Conservation (phyloP, 2,329 filamentous ascomycete species). For the Geosmithia putterillii region DNA sequence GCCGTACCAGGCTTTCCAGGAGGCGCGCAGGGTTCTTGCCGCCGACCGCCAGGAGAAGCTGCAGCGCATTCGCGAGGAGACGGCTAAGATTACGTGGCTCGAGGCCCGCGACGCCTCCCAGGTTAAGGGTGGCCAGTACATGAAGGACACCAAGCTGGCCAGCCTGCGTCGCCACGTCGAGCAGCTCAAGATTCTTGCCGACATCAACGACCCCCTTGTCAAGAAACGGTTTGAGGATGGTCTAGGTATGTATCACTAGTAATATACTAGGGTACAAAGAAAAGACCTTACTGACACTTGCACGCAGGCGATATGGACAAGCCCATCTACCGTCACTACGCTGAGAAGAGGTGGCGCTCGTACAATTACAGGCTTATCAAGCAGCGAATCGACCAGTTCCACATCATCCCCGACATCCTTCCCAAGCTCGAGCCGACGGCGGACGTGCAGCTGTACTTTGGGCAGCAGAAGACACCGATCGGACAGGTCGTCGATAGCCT, state of each 20-base stretch:
- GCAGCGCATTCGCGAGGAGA: slow-evolving; percentile 53
- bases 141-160: slow-evolving; percentile 53
- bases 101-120: slow-evolving; percentile 43
- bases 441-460: slow-evolving; percentile 75
- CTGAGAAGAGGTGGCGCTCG: slow-evolving; percentile 75
- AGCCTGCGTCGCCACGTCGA: slow-evolving; percentile 65
- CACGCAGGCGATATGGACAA: slow-evolving; percentile 90
- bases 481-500: slow-evolving; percentile 68
- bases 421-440: slow-evolving; percentile 65
- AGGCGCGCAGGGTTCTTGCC: slow-evolving; percentile 73
- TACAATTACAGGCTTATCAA: slow-evolving; percentile 69
- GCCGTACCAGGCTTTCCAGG: slow-evolving; percentile 96
- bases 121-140: slow-evolving; percentile 47
- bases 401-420: slow-evolving; percentile 78
- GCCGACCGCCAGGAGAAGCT: slow-evolving; percentile 76
- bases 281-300: too few relatives aligned
- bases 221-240: slow-evolving; percentile 94
- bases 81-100: slow-evolving; percentile 56
- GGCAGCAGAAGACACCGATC: slow-evolving; percentile 54
- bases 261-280: background rate
- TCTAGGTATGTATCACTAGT: slow-evolving; percentile 59
- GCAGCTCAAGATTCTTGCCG: slow-evolving; percentile 73
- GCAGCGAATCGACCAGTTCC: slow-evolving; percentile 79
- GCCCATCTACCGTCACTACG: slow-evolving; percentile 86
- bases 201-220: slow-evolving; percentile 89